Conservation (phyloP, 495 filamentous ascomycete species). For the Xylaria longipes region DNA sequence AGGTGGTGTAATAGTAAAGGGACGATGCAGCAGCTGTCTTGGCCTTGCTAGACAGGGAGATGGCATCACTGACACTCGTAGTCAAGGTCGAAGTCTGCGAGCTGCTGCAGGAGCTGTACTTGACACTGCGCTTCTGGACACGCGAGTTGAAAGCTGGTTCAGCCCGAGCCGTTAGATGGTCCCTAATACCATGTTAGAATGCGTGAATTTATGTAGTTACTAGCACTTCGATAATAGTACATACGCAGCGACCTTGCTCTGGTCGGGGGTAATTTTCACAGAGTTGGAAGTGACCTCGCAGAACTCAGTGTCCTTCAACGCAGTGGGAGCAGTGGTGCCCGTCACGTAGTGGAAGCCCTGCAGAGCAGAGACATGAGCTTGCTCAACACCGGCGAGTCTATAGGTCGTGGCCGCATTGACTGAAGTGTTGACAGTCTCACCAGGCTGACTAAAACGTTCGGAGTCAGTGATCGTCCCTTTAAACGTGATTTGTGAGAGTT, state of each 20-base stretch:
- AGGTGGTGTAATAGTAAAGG: slow-evolving; percentile 34
- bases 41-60: slow-evolving; percentile 31
- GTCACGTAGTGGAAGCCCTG: slow-evolving; percentile 40
- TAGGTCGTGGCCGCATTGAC: slow-evolving; percentile 39
- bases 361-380: slow-evolving; percentile 31
- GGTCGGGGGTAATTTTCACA: slow-evolving; percentile 34
- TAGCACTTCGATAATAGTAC: neutral
- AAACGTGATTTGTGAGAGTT: neutral
- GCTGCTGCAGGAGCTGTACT: slow-evolving; percentile 31
- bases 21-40: slow-evolving; percentile 31
- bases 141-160: slow-evolving; percentile 27
- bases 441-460: slow-evolving; percentile 18
- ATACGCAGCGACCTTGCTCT: slow-evolving; percentile 31
- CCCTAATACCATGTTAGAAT: slow-evolving; percentile 22
- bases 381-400: slow-evolving; percentile 31
- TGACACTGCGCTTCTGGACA: slow-evolving; percentile 36
- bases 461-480: neutral
- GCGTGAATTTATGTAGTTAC: neutral
- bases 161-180: slow-evolving; percentile 30
- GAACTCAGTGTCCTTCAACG: slow-evolving; percentile 27
- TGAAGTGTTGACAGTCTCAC: slow-evolving; percentile 33
- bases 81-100: slow-evolving; percentile 32
- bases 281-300: slow-evolving; percentile 34
- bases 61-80: slow-evolving; percentile 35
- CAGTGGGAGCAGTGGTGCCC: slow-evolving; percentile 32